Base-by-base conservation (phyloP, 805 yeast species). In the Candida michaelii region DNA sequence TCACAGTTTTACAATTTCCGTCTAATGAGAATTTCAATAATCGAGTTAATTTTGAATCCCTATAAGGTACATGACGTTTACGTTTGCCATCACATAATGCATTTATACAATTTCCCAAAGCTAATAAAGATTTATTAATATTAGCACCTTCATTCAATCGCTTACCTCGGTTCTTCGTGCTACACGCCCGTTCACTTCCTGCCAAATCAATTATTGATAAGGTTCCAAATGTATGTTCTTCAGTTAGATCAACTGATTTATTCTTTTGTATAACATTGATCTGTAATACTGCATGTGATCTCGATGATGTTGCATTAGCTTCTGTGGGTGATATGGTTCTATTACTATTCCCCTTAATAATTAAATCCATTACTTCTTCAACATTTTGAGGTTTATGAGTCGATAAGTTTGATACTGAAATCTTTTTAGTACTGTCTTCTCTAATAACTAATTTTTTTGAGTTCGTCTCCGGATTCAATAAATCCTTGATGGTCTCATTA, bases 231-330 rank as follows among this genome's bases (percentile, higher is more conserved):
- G 83, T 79, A 50, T 83, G 90, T 24, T 80, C 74, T 54, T 85
- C 88, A 12, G 69, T 70, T 14, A 86, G 50, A 43, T 80, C 88
- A 0, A 83, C 81, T 0, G 84, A 76, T 41, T 81, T 72, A 32
- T 76, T 71, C 30, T 65, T 73, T 54, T 83, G 88, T 8, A 71
- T 60, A 6, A 91, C 77, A 54, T 83, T 82, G 27, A 91, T 79
- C 53, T 89, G 97, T 19, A 91, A 70, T 2, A 91, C 96, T 0
- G 97, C 96, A 61, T 91, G 98, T 0, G 97, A 89, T 48, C 98
- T 73, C 0, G 97, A 89, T 1, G 96, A 87, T 0, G 91, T 82
- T 6, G 86, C 83, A 58, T 91, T 91, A 1, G 97, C 97, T 50
- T 83, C 91, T 0, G 98, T 91, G 0, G 96, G 85, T 0, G 93